A percentile compares a stretch with the other conserved stretches of the same genome.
Conservation (phyloP, 176 grass and related monocot genomes). For the Tillandsia fasciculata region DNA sequence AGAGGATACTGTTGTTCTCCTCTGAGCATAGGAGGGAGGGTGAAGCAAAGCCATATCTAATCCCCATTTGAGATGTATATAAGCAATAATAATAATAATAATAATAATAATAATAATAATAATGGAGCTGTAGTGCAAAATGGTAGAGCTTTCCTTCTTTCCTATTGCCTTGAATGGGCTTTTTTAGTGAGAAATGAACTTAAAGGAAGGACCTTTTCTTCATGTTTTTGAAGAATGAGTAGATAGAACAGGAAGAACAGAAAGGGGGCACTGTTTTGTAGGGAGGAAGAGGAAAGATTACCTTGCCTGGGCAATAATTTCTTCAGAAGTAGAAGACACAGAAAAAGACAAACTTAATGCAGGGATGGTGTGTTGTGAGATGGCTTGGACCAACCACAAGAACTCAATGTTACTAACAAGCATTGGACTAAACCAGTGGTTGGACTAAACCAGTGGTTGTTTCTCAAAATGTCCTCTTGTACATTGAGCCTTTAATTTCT, state of each 20-base stretch:
- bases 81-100: too few species aligned
- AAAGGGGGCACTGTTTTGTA: not conserved
- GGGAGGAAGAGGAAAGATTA: not conserved
- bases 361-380: too few species aligned
- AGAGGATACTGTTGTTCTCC: conserved; percentile 66
- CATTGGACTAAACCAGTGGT: too few species aligned
- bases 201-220: conserved; percentile 4
- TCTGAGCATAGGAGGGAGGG: conserved; percentile 80
- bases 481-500: too few species aligned
- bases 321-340: too few species aligned
- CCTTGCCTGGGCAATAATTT: too few species aligned
- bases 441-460: too few species aligned
- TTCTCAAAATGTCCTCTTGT: too few species aligned
- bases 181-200: not conserved
- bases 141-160: not conserved
- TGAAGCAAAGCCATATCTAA: conserved; percentile 59
- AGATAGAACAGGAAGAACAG: not conserved
- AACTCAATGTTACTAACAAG: too few species aligned
- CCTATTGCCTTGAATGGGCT: conserved; percentile 1
- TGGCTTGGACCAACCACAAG: too few species aligned
- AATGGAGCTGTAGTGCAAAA: not conserved
- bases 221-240: not conserved
- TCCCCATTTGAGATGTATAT: conserved; percentile 30
- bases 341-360: too few species aligned
- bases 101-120: too few species aligned